Evolutionary conservation across 352 stramenopile genomes (phyloP).

Genomic region (Pythium insidiosum): DNA sequence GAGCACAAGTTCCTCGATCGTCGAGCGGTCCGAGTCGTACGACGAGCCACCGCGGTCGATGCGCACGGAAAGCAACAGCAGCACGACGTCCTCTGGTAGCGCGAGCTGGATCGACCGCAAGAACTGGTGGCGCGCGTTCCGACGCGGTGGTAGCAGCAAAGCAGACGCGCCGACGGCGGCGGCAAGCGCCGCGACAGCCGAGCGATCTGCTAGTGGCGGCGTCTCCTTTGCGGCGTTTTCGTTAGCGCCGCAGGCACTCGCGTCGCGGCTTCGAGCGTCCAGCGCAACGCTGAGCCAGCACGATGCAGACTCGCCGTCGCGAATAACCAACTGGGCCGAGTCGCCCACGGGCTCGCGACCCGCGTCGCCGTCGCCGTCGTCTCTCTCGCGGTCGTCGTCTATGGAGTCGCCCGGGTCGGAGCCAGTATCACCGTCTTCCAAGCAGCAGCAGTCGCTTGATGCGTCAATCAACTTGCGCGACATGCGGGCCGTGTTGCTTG

Average conservation of each 20-base stretch:
- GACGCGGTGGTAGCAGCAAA: slow-evolving; percentile 40
- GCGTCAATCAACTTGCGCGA: slow-evolving; percentile 53
- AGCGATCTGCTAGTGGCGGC: slow-evolving; percentile 54
- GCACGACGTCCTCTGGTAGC: slow-evolving; percentile 11
- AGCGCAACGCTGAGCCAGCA: too few species aligned
- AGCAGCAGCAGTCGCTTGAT: slow-evolving; percentile 22
- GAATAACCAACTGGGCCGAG: slow-evolving; percentile 5
- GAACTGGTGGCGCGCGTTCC: slow-evolving; percentile 65
- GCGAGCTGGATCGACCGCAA: slow-evolving; percentile 37
- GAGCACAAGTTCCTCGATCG: too few species aligned
- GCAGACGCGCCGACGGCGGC: neutral
- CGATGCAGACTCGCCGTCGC: slow-evolving; percentile 5
- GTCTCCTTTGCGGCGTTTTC: slow-evolving; percentile 34
- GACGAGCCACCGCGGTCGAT: too few species aligned
- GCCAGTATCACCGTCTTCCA: neutral
- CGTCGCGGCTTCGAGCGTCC: too few species aligned
- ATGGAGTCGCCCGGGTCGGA: neutral
- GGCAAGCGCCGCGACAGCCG: slow-evolving; percentile 5
- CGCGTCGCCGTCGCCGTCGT: slow-evolving; percentile 6
- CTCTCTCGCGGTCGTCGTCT: neutral
- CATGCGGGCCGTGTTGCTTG: slow-evolving; percentile 34
- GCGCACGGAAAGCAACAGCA: too few species aligned
- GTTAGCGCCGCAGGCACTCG: slow-evolving; percentile 7
- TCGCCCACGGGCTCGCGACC: too few species aligned
- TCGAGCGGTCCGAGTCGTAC: too few species aligned